phyloP scores from a whole-genome alignment of 1,139 yeast genomes.

The Candida neerlandica region DNA sequence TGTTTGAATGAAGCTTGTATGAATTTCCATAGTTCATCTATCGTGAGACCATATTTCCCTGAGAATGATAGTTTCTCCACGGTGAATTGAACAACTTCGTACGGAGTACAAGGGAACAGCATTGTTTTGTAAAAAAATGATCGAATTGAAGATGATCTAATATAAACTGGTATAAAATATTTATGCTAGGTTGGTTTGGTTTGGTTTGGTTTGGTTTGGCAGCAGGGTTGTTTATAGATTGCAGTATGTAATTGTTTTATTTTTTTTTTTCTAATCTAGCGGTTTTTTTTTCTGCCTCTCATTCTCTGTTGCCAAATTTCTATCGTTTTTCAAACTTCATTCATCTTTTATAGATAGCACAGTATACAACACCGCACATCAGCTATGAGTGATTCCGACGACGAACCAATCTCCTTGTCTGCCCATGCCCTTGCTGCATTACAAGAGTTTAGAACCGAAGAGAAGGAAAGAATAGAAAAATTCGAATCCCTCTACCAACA shows the following conservation, averaged over 20 bases:
- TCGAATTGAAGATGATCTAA: too few species aligned
- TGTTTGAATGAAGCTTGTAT: constrained; percentile 24
- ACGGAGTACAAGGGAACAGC: constrained; percentile 32
- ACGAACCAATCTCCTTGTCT: constrained; percentile 55
- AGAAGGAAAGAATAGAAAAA: constrained; percentile 56
- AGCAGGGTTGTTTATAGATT: too few species aligned
- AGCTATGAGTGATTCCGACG: constrained; percentile 37
- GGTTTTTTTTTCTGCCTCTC: too few species aligned
- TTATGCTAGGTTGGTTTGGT: too few species aligned
- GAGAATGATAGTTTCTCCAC: constrained; percentile 39
- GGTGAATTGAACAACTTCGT: constrained; percentile 30
- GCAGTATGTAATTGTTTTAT: too few species aligned
- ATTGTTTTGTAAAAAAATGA: constrained; percentile 8
- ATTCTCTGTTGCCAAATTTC: too few species aligned
- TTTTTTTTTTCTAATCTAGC: too few species aligned
- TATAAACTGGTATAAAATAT: too few species aligned
- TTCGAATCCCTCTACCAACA: constrained; percentile 58
- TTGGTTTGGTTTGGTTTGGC: too few species aligned
- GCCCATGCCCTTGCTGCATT: constrained; percentile 78
- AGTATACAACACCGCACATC: neutral
- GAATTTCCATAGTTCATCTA: constrained; percentile 34
- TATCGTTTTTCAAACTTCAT: neutral
- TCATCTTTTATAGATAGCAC: neutral
- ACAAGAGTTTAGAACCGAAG: constrained; percentile 70
- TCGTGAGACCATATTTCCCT: constrained; percentile 34